These are phyloP conservation scores for Thelonectria discophora DNA, from an alignment of 2,329 filamentous ascomycete species.

Conservation along the genomic window DNA sequence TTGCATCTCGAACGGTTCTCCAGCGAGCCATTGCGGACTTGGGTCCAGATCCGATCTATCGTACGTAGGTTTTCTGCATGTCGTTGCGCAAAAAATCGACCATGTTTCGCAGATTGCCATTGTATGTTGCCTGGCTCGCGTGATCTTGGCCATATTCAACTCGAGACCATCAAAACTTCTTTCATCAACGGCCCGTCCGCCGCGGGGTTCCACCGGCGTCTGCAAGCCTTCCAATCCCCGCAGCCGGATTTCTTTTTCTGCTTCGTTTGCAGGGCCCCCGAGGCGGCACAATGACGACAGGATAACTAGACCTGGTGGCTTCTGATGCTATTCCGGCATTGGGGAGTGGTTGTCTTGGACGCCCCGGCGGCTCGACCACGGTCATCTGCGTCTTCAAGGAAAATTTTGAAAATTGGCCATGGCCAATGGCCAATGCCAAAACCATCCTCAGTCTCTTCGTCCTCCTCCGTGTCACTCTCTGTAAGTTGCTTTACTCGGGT, in stretches of 20 bases:
- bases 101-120: constrained; percentile 9
- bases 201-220: constrained; percentile 15
- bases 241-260: constrained; percentile 22
- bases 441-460: background rate
- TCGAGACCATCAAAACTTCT: background rate
- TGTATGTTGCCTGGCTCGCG: constrained; percentile 11
- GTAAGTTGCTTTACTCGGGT: constrained; percentile 32
- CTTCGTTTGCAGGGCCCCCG: constrained; percentile 8
- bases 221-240: constrained; percentile 16
- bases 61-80: constrained; percentile 13
- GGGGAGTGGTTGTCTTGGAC: background rate
- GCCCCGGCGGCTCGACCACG: constrained; percentile 8
- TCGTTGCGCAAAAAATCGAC: constrained; percentile 3
- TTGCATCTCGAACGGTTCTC: constrained; percentile 7
- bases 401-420: background rate
- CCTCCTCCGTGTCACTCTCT: background rate
- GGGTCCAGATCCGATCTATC: constrained; percentile 15
- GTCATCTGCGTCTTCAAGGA: background rate
- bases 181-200: constrained; percentile 1
- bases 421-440: background rate
- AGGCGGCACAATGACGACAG: constrained; percentile 26
- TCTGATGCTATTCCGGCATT: background rate
- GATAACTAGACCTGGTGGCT: constrained; percentile 2
- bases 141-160: constrained; percentile 8
- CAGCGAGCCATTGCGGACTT: background rate